phyloP scores from a whole-genome alignment of 2,329 filamentous ascomycete genomes.

The Xylariaceae sp. region DNA sequence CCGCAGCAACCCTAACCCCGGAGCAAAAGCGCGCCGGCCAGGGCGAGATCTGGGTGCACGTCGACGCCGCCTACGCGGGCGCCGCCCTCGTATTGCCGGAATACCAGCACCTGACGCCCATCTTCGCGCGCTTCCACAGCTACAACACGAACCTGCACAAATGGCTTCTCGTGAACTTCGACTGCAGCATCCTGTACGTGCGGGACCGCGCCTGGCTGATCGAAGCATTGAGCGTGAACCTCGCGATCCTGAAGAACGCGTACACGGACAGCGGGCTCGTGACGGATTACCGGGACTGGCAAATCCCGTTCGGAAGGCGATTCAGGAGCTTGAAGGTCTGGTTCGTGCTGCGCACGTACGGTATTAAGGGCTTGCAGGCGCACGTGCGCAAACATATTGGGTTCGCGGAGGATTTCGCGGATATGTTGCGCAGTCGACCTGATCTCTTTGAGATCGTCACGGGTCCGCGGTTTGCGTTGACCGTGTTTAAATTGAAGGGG shows the following conservation, averaged over 20 bases:
- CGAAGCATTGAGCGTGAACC: constrained; percentile 58
- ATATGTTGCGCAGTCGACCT: constrained; percentile 48
- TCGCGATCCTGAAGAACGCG: constrained; percentile 74
- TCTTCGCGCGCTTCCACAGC: constrained; percentile 68
- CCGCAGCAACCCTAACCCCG: constrained; percentile 13
- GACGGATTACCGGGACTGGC: constrained; percentile 95
- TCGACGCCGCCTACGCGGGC: constrained; percentile 90
- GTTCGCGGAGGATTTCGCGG: constrained; percentile 66
- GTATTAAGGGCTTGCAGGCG: constrained; percentile 65
- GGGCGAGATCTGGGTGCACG: constrained; percentile 76
- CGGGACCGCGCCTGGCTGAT: constrained; percentile 71
- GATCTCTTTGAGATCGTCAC: constrained; percentile 76
- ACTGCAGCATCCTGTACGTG: constrained; percentile 75
- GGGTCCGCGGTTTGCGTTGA: constrained; percentile 70
- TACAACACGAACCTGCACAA: constrained; percentile 98
- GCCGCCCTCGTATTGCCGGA: constrained; percentile 78
- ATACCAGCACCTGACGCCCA: constrained; percentile 58
- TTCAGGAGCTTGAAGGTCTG: constrained; percentile 91
- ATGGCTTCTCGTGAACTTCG: constrained; percentile 93
- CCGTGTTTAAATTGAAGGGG: constrained; percentile 51
- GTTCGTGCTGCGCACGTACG: constrained; percentile 86
- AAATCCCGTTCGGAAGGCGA: constrained; percentile 83
- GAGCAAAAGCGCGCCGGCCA: constrained; percentile 17
- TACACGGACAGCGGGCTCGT: constrained; percentile 78
- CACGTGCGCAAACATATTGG: constrained; percentile 66